These are phyloP conservation scores for Arxiozyma heterogenica DNA, from an alignment of 1,139 yeast species.

Conservation along the genomic window DNA sequence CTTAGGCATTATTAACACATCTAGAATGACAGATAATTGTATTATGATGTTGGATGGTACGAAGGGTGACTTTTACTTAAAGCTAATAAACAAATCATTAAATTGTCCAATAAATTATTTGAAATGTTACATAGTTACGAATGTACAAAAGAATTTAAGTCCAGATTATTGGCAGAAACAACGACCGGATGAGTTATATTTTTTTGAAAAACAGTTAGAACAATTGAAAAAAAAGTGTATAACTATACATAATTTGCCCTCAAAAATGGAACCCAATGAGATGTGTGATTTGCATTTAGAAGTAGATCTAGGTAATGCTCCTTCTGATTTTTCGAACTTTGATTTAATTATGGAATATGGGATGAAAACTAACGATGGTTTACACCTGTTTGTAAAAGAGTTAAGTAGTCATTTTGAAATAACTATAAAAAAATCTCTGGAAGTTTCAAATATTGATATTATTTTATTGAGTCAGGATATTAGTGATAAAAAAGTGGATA, in stretches of 20 bases:
- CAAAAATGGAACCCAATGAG: slow-evolving; percentile 19
- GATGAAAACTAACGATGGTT: slow-evolving; percentile 13
- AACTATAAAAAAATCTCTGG: slow-evolving; percentile 30
- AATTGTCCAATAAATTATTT: slow-evolving; percentile 22
- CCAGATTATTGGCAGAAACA: slow-evolving; percentile 27
- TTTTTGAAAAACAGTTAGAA: slow-evolving; percentile 20
- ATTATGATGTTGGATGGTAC: slow-evolving; percentile 75
- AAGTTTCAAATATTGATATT: slow-evolving; percentile 26
- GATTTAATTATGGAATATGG: slow-evolving; percentile 27
- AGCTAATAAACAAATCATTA: slow-evolving; percentile 42
- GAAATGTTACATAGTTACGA: slow-evolving; percentile 18
- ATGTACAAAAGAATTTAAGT: slow-evolving; percentile 21
- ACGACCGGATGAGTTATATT: slow-evolving; percentile 22
- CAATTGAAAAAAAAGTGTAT: slow-evolving; percentile 20
- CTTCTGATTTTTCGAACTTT: slow-evolving; percentile 26
- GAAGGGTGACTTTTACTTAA: slow-evolving; percentile 41
- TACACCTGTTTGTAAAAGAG: slow-evolving; percentile 24
- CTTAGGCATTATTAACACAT: slow-evolving; percentile 19
- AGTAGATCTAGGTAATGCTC: slow-evolving; percentile 28
- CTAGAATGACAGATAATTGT: slow-evolving; percentile 18
- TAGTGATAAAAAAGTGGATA: slow-evolving; percentile 7
- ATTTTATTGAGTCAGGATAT: slow-evolving; percentile 22
- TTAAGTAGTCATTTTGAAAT: slow-evolving; percentile 29
- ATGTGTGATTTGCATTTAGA: slow-evolving; percentile 42
- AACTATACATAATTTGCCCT: slow-evolving; percentile 15